Evolutionary conservation across 345 rosid genomes (phyloP), one percentile per base, ranked within the genome.

Genomic region (Kandelia obovata): DNA sequence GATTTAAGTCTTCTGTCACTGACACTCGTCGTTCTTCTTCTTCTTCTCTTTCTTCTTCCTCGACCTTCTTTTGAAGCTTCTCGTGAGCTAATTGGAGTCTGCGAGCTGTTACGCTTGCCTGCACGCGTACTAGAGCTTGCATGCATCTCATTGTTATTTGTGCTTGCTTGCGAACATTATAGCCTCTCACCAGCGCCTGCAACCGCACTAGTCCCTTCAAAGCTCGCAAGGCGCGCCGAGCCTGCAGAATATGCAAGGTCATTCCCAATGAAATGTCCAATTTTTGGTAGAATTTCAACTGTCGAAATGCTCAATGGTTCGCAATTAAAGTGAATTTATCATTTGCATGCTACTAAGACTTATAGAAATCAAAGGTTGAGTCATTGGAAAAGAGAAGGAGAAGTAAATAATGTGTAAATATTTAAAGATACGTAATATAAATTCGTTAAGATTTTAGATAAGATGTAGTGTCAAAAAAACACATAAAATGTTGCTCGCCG

Each of bases 131-230:
- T 8, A 90, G 78, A 8, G 98, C 96, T 73, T 95, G 98, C 97
- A 92, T 95, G 78, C 98, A 90, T 68, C 89, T 83, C 92, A 95
- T 87, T 52, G 98, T 90, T 92, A 88, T 92, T 66, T 88, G 92
- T 5, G 98, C 98, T 77, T 92, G 96, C 81, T 92, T 95, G 4
- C 99, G 72, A 70, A 92, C 99, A 64, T 95, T 91, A 69, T 95
- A 82, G 19, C 99, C 99, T 71, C 99, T 90, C 53, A 95, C 99
- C 30, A 90, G 65, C 3, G 98, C 99, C 69, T 95, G 97, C 37
- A 95, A 83, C 82, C 96, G 85, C 76, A 95, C 97, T 70, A 92
- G 61, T 68, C 99, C 96, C 81, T 86, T 92, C 72, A 92, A 77
- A 1, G 98, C 99, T 25, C 96, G 87, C 77, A 95, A 75, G 9